Conservation (phyloP, 129 eudicot genomes). For the Flaveria robusta region DNA sequence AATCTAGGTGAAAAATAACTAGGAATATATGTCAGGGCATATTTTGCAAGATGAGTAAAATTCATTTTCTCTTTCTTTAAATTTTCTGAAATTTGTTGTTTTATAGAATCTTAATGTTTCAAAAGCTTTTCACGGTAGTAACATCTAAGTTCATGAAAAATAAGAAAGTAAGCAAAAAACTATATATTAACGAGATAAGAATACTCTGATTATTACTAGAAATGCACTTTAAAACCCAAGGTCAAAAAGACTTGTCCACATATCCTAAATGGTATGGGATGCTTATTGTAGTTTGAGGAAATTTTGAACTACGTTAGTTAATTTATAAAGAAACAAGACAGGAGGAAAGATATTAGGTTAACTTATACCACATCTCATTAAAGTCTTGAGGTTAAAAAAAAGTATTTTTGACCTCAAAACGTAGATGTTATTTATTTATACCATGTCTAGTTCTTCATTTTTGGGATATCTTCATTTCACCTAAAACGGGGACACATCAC, state of each 20-base stretch:
- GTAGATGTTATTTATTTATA: neutral
- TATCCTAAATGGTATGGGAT: too few relatives aligned
- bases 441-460: neutral
- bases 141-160: neutral
- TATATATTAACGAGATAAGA: neutral
- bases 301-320: neutral
- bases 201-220: neutral
- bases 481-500: neutral
- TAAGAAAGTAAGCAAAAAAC: neutral
- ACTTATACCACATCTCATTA: neutral
- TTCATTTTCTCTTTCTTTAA: neutral
- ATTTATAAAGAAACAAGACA: neutral
- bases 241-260: too few relatives aligned
- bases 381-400: neutral
- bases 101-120: neutral
- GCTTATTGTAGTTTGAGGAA: neutral
- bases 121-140: neutral
- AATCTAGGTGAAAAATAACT: neutral
- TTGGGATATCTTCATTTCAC: neutral
- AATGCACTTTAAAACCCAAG: neutral
- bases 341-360: neutral
- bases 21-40: constrained; percentile 6
- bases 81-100: neutral
- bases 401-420: neutral
- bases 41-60: neutral